These are phyloP conservation scores for Diplosphaera chodatii DNA, from an alignment of 139 green algal genomes.

Conservation along the genomic window DNA sequence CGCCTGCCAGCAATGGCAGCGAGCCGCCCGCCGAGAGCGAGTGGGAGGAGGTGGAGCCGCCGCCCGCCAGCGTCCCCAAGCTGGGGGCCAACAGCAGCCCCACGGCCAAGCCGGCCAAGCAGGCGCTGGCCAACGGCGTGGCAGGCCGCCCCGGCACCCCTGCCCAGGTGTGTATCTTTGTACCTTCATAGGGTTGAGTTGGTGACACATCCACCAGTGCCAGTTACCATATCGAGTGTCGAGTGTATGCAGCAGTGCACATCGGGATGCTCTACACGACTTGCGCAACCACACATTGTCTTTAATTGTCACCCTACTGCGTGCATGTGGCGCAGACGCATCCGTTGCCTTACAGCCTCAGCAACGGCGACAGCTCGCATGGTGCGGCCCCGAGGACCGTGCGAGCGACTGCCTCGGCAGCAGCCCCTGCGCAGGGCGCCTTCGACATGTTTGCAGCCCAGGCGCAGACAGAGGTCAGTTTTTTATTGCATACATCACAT, in stretches of 20 bases:
- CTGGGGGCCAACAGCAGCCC: neutral
- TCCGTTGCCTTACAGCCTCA: neutral
- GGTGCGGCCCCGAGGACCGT: neutral
- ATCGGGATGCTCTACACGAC: too few relatives aligned
- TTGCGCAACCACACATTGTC: too few relatives aligned
- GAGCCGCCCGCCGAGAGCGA: neutral
- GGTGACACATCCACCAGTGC: too few relatives aligned
- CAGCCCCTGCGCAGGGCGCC: neutral
- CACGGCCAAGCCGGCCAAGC: neutral
- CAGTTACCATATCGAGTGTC: too few relatives aligned
- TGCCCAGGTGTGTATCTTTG: too few relatives aligned
- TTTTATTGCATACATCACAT: too few relatives aligned
- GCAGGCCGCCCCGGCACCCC: neutral
- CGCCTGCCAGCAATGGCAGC: neutral
- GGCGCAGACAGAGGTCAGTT: neutral
- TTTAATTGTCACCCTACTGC: too few relatives aligned
- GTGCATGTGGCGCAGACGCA: neutral
- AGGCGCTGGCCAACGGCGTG: neutral
- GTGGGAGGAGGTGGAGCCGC: neutral
- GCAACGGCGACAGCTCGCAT: neutral
- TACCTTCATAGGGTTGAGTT: too few relatives aligned
- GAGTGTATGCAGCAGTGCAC: too few relatives aligned
- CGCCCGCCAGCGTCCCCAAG: neutral
- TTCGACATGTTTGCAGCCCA: constrained; percentile 51
- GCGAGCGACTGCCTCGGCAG: too few relatives aligned